Evolutionary conservation across 108 stramenopile genomes (phyloP).

Genomic region (Nitzschia putrida): DNA sequence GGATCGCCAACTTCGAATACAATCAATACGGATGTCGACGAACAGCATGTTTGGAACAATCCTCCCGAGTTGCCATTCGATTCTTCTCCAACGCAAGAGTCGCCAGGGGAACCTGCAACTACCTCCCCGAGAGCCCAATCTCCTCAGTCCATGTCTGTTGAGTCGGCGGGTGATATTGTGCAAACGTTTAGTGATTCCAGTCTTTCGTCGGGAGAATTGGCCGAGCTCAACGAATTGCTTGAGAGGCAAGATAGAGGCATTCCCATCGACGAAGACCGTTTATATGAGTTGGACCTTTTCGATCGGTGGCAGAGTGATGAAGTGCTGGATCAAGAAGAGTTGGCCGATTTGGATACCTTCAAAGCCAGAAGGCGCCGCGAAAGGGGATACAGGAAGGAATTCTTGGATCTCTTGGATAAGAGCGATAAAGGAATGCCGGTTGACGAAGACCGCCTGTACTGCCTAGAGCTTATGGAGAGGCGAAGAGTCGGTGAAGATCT

Average conservation of each 20-base stretch:
- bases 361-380: neutral
- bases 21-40: neutral
- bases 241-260: slow-evolving; percentile 26
- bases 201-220: slow-evolving; percentile 20
- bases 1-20: neutral
- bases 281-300: slow-evolving; percentile 27
- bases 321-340: slow-evolving; percentile 4
- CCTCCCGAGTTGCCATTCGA: slow-evolving; percentile 14
- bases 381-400: slow-evolving; percentile 20
- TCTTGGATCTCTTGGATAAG: slow-evolving; percentile 6
- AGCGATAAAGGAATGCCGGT: slow-evolving; percentile 7
- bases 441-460: slow-evolving; percentile 26
- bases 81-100: neutral
- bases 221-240: slow-evolving; percentile 24
- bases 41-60: slow-evolving; percentile 9
- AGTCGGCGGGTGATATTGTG: slow-evolving; percentile 4
- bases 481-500: slow-evolving; percentile 19
- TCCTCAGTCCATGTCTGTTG: neutral
- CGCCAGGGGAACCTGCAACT: neutral
- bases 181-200: slow-evolving; percentile 21
- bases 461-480: slow-evolving; percentile 27
- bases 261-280: slow-evolving; percentile 23
- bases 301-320: slow-evolving; percentile 29
- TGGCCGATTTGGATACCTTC: slow-evolving; percentile 11
- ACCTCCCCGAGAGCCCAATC: neutral